These are phyloP conservation scores for Diutina rugosa DNA, from an alignment of 1,139 yeast species.

Conservation along the genomic window DNA sequence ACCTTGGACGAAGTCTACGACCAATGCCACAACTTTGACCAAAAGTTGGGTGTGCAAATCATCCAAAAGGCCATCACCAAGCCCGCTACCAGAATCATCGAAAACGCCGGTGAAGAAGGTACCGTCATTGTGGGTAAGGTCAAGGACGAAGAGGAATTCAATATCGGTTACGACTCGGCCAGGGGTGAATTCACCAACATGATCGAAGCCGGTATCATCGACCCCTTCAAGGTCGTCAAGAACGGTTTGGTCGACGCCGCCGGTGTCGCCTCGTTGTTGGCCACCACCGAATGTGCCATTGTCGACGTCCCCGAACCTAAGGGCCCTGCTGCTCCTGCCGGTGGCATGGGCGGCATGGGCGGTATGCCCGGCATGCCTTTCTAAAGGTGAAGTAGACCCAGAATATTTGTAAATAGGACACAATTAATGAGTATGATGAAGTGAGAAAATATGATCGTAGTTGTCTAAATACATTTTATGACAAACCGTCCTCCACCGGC, in stretches of 20 bases:
- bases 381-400: slow-evolving; percentile 5
- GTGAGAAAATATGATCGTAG: not conserved
- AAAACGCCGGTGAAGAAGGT: slow-evolving; percentile 98
- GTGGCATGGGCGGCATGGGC: slow-evolving; percentile 29
- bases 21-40: slow-evolving; percentile 81
- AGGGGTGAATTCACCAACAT: slow-evolving; percentile 92
- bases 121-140: slow-evolving; percentile 95
- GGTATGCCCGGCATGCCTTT: slow-evolving; percentile 21
- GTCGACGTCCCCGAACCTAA: slow-evolving; percentile 95
- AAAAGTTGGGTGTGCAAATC: slow-evolving; percentile 93
- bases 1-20: slow-evolving; percentile 60
- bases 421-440: not conserved
- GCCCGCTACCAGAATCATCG: slow-evolving; percentile 95
- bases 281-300: slow-evolving; percentile 97
- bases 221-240: slow-evolving; percentile 98
- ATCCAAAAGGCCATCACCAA: slow-evolving; percentile 91
- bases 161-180: slow-evolving; percentile 88
- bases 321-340: slow-evolving; percentile 43
- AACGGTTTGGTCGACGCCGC: slow-evolving; percentile 95
- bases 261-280: slow-evolving; percentile 95
- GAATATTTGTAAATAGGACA: slow-evolving; percentile 4
- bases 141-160: slow-evolving; percentile 76
- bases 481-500: not conserved
- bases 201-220: slow-evolving; percentile 96
- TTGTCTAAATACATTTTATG: not conserved